A percentile compares a stretch with the other conserved stretches of the same genome.
Conservation (phyloP, 1,284 basidiomycete genomes). For the Fomitopsis schrenkii region DNA sequence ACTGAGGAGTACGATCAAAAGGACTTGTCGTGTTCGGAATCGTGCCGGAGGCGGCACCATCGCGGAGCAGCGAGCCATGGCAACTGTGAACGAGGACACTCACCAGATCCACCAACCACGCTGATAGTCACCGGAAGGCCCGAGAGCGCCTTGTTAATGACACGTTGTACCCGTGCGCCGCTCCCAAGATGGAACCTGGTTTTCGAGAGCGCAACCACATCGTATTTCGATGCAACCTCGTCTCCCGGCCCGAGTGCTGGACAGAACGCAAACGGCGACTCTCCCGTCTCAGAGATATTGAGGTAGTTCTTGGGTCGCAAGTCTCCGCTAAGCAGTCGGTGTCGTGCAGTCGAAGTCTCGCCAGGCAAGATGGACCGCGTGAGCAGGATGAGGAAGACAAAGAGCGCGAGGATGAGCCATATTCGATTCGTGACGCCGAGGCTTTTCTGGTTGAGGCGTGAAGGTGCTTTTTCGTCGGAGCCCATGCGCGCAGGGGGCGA, state of each 20-base stretch:
- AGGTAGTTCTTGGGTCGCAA: conserved; percentile 69
- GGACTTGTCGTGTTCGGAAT: no score
- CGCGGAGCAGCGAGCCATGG: not conserved
- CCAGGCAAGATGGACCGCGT: conserved; percentile 55
- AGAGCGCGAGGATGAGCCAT: conserved; percentile 60
- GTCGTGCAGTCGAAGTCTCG: conserved; percentile 23
- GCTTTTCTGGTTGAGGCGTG: conserved; percentile 50
- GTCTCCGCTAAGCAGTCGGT: conserved; percentile 43
- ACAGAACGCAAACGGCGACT: conserved; percentile 81
- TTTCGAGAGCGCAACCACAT: conserved; percentile 71
- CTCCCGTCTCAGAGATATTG: conserved; percentile 49
- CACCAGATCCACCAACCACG: conserved; percentile 85
- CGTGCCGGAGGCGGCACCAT: no score
- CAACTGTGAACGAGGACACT: conserved; percentile 25
- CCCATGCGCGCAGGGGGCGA: conserved; percentile 43
- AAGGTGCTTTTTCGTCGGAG: conserved; percentile 43
- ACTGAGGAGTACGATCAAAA: no score
- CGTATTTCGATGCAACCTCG: conserved; percentile 73
- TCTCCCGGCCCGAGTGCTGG: conserved; percentile 84
- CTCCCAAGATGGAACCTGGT: conserved; percentile 79
- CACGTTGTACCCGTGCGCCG: conserved; percentile 78
- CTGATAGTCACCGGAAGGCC: conserved; percentile 89
- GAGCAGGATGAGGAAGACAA: conserved; percentile 58
- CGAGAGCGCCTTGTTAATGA: conserved; percentile 80
- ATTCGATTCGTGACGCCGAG: conserved; percentile 67